Evolutionary conservation across 1,284 basidiomycete species (phyloP), one percentile per base, ranked within the genome.

Genomic region (Bjerkandera adusta): DNA sequence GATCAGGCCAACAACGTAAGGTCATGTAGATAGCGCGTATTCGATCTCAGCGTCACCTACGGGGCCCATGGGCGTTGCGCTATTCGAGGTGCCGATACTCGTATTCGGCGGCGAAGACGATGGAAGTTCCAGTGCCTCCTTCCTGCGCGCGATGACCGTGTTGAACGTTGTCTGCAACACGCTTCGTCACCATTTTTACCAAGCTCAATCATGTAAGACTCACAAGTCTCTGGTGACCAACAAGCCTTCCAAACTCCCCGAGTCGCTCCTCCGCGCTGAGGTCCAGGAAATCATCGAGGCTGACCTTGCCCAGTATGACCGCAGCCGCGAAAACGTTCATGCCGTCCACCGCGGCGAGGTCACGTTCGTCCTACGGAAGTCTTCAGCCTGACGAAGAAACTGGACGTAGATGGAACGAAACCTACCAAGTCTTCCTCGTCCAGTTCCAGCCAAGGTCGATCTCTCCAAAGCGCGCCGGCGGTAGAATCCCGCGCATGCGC

Each of bases 311-410:
- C 0, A 88, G 65, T 48, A 89, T 72, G 3, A 82, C 63, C 20
- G 76, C 72, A 6, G 86, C 79, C 1, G 78, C 76, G 58, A 86
- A 87, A 3, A 66, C 63, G 52, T 89, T 89, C 77, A 88, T 81
- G 13, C 82, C 79, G 12, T 71, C 64, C 4, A 77, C 65, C 5
- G 59, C 59, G 0, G 76, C 71, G 34, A 89, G 63, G 53, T 77
- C 71, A 11, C 59, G 58, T 54, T 88, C 83, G 34, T 78, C 79
- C 76, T 86, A 58, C 20, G 54, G 39, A 25, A 27, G 45, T 36
- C 43, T 22, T n/a, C n/a, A n/a, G n/a, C n/a, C 16, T 20, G n/a
- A 43, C 34, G 15, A 16, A 33, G 27, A n/a, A 30, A 39, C 44
- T 47, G n/a, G 11, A 50, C 20, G 38, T 45, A 24, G 35, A 22